phyloP scores from a whole-genome alignment of 1,284 basidiomycete genomes.

The Sporisorium sorghi region DNA sequence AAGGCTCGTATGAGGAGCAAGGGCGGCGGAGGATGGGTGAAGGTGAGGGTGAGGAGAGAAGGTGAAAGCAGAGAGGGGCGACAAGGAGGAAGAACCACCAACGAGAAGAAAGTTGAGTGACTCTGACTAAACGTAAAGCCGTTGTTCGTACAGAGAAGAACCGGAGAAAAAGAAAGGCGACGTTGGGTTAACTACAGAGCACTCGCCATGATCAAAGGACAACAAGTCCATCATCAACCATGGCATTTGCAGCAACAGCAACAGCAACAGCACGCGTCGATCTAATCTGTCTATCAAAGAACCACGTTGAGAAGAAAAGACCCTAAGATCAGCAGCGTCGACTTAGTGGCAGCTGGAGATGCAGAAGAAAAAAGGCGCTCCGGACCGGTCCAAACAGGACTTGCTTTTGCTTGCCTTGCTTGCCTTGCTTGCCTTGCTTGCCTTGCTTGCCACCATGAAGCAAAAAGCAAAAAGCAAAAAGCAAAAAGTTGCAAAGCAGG shows the following conservation, averaged over 20 bases:
- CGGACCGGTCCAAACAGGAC: conserved; percentile 25
- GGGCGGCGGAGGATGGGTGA: neutral
- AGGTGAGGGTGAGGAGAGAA: conserved; percentile 9
- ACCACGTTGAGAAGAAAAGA: conserved; percentile 1
- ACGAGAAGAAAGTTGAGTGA: neutral
- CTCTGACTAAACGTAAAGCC: neutral
- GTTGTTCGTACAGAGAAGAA: neutral
- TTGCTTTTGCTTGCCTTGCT: no score
- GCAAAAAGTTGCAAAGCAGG: no score
- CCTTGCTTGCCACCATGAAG: no score
- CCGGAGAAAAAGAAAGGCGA: neutral
- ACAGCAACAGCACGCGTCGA: neutral
- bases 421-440: no score
- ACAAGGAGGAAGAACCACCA: neutral
- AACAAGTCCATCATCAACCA: no score
- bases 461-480: no score
- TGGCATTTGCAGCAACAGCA: neutral
- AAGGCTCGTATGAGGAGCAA: conserved; percentile 12
- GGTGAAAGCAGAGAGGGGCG: neutral
- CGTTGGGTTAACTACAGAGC: no score
- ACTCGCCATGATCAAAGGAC: no score
- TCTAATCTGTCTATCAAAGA: neutral
- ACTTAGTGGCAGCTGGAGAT: conserved; percentile 13
- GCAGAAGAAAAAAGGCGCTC: neutral
- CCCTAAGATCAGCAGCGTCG: conserved; percentile 15